phyloP scores from a whole-genome alignment of 1,139 yeast genomes.

The Yamadazyma triangularis region DNA sequence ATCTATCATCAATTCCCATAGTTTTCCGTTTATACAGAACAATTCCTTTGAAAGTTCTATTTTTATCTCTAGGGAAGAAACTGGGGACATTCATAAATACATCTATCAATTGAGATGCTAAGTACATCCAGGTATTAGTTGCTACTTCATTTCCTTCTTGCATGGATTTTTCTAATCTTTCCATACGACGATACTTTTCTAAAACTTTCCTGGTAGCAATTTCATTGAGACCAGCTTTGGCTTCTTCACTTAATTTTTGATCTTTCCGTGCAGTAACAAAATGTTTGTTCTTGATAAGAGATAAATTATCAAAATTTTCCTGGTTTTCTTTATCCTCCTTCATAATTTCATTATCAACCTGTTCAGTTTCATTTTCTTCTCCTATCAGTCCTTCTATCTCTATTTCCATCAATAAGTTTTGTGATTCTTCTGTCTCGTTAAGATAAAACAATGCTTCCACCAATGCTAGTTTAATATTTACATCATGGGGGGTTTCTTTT shows the following conservation, averaged over 20 bases:
- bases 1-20: constrained; percentile 65
- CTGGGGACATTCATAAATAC: constrained; percentile 72
- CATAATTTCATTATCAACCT: too few relatives aligned
- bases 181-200: constrained; percentile 61
- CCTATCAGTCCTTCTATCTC: constrained; percentile 10
- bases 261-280: constrained; percentile 13
- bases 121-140: constrained; percentile 74
- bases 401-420: constrained; percentile 53
- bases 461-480: constrained; percentile 70
- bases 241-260: constrained; percentile 47
- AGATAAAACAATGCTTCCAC: constrained; percentile 78
- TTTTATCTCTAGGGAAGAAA: constrained; percentile 74
- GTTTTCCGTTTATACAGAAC: constrained; percentile 57
- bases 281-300: constrained; percentile 24
- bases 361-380: constrained; percentile 32
- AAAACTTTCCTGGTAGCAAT: constrained; percentile 57
- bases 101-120: constrained; percentile 79
- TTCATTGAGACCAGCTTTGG: constrained; percentile 54
- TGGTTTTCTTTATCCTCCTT: neutral
- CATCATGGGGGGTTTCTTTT: constrained; percentile 54
- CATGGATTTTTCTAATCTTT: constrained; percentile 52
- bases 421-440: constrained; percentile 64
- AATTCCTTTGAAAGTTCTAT: constrained; percentile 64
- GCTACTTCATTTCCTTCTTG: constrained; percentile 56
- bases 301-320: constrained; percentile 1